These are phyloP conservation scores for Pholiota conissans DNA, from an alignment of 768 basidiomycete species.

Conservation along the genomic window DNA sequence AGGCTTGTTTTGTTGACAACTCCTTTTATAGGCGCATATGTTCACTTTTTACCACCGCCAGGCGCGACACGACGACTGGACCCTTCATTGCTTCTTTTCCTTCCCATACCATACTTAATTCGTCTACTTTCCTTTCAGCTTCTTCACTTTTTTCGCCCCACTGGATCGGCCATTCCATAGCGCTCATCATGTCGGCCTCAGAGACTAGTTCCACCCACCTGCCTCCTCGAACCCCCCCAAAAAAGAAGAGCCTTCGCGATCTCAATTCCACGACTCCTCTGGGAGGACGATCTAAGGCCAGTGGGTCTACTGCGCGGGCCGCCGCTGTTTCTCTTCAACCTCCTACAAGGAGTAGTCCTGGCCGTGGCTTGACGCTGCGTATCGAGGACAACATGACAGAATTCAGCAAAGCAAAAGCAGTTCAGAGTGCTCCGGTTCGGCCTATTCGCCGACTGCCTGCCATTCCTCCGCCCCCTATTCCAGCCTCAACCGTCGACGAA, in stretches of 20 bases:
- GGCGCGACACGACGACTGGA: slow-evolving; percentile 3
- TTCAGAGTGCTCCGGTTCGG: slow-evolving; percentile 16
- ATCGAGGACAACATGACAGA: slow-evolving; percentile 14
- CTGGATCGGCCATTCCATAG: not conserved
- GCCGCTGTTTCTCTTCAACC: not conserved
- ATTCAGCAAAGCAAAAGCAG: slow-evolving; percentile 4
- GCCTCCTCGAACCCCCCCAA: not conserved
- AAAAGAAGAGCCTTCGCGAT: not conserved
- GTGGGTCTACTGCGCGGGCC: not conserved
- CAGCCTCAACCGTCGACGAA: not conserved
- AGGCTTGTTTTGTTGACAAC: not conserved
- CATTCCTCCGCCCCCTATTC: slow-evolving; percentile 7
- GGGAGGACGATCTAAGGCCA: not conserved
- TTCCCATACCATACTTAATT: not conserved
- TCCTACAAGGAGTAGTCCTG: slow-evolving; percentile 5
- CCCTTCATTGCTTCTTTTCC: not conserved
- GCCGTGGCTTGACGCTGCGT: slow-evolving; percentile 16
- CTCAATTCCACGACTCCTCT: not conserved
- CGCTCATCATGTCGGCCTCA: not conserved
- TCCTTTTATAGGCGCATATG: not conserved
- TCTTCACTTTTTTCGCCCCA: not conserved
- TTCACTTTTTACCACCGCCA: not conserved
- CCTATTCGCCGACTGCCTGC: slow-evolving; percentile 11
- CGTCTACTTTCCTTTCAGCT: not conserved
- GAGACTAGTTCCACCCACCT: not conserved